Conservation (phyloP, 202 grass and related monocot species). For the Setaria italica region DNA sequence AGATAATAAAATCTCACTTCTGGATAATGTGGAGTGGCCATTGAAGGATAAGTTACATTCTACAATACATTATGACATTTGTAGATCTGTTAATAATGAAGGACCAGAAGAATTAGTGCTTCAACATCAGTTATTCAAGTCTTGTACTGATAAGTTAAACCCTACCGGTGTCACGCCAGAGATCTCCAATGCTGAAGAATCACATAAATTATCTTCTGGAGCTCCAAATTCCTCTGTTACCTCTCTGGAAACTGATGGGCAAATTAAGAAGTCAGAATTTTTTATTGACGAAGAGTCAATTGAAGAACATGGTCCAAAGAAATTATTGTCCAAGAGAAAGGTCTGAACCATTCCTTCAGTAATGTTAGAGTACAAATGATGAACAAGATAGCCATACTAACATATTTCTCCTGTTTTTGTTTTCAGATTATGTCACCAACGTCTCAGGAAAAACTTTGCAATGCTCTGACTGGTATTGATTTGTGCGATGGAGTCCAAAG, state of each 20-base stretch:
- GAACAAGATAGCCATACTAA: conserved; percentile 27
- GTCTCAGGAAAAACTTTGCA: conserved; percentile 88
- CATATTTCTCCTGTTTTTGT: conserved; percentile 26
- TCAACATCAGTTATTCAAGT: no score
- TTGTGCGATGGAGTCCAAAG: conserved; percentile 60
- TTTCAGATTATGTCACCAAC: conserved; percentile 89
- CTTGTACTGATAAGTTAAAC: no score
- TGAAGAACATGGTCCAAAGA: conserved; percentile 64
- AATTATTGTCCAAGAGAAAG: conserved; percentile 83
- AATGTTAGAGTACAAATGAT: conserved; percentile 3
- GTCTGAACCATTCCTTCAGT: conserved; percentile 43
- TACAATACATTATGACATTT: no score
- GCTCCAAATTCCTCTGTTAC: conserved; percentile 37
- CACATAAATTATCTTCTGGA: conserved; percentile 36
- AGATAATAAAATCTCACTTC: conserved; percentile 23
- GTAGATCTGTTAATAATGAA: no score
- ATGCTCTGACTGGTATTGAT: conserved; percentile 71
- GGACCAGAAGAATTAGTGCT: no score
- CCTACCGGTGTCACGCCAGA: neutral
- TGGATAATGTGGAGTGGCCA: no score
- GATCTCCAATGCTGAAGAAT: conserved; percentile 38
- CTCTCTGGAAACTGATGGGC: conserved; percentile 42
- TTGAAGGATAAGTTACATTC: no score
- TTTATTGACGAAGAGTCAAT: conserved; percentile 45
- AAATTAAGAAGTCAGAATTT: conserved; percentile 26